These are phyloP conservation scores for Scytalidium lignicola DNA, from an alignment of 2,329 filamentous ascomycete genomes.

Conservation along the genomic window DNA sequence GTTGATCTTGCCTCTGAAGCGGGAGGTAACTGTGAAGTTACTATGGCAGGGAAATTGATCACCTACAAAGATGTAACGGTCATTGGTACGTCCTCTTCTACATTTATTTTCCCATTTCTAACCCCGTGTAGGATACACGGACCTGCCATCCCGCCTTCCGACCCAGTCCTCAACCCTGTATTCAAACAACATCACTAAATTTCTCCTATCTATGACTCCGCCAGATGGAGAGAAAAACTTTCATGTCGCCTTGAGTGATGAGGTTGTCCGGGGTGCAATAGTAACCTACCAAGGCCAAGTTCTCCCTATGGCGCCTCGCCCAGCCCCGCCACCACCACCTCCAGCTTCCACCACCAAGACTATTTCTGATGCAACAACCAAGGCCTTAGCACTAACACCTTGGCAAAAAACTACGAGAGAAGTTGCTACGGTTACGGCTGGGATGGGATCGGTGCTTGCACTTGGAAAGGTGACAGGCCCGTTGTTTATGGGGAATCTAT, in stretches of 20 bases:
- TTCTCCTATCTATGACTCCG: constrained; percentile 75
- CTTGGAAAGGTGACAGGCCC: constrained; percentile 78
- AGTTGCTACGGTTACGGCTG: constrained; percentile 68
- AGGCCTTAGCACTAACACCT: constrained; percentile 66
- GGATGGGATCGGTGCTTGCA: constrained; percentile 69
- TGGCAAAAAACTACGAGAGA: constrained; percentile 77
- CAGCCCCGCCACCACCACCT: constrained; percentile 50
- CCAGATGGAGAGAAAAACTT: constrained; percentile 63
- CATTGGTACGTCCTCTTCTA: constrained; percentile 54
- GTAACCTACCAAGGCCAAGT: constrained; percentile 75
- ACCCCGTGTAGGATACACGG: constrained; percentile 62
- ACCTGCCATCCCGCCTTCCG: constrained; percentile 78
- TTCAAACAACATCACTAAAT: constrained; percentile 90
- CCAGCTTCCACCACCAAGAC: constrained; percentile 38
- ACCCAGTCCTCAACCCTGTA: constrained; percentile 88
- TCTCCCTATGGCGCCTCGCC: constrained; percentile 68
- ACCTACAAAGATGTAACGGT: constrained; percentile 75
- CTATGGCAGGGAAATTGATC: constrained; percentile 64
- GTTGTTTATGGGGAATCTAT: constrained; percentile 81
- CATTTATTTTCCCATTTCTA: constrained; percentile 14
- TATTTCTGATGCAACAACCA: constrained; percentile 36
- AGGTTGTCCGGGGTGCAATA: constrained; percentile 80
- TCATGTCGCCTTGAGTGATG: constrained; percentile 74
- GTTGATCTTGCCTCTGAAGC: constrained; percentile 86
- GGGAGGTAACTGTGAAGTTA: constrained; percentile 83